A percentile compares a stretch with the other conserved stretches of the same genome.
Conservation (phyloP, 192 early-diverging fungal species). For the Linnemannia schmuckeri region DNA sequence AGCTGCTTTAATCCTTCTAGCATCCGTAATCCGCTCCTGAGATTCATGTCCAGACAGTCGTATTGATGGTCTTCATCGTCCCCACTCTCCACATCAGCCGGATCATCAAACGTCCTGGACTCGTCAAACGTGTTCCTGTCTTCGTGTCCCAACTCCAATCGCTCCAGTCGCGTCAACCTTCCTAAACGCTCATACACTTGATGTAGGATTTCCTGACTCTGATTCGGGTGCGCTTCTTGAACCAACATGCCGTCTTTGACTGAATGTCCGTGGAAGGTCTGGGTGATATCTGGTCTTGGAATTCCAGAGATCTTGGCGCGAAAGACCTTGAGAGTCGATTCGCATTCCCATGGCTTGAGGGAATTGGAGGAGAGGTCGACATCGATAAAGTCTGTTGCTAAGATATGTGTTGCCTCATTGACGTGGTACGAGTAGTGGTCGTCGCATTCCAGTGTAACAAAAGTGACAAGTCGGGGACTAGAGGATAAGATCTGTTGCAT, state of each 20-base stretch:
- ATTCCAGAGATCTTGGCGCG: not conserved
- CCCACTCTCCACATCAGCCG: not conserved
- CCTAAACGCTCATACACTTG: constrained; percentile 14
- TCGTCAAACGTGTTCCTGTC: not conserved
- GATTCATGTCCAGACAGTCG: not conserved
- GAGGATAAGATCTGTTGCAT: too few relatives aligned
- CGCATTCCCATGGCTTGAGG: constrained; percentile 8
- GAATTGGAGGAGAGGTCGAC: not conserved
- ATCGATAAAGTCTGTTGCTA: constrained; percentile 3
- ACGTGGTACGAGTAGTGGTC: too few relatives aligned
- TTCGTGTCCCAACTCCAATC: not conserved
- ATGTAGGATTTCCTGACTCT: not conserved
- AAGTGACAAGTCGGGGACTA: too few relatives aligned
- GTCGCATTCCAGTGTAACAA: too few relatives aligned
- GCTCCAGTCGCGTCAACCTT: not conserved
- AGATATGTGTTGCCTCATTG: too few relatives aligned
- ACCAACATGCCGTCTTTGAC: not conserved
- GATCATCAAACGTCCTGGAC: not conserved
- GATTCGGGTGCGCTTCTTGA: not conserved
- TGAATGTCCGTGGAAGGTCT: too few relatives aligned
- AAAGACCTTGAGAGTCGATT: constrained; percentile 5
- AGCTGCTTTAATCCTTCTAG: constrained; percentile 1
- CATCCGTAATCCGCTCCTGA: constrained; percentile 1
- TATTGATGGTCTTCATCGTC: not conserved
- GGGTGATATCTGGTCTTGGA: not conserved